Conservation (phyloP, 2,329 filamentous ascomycete species). For the Neofusicoccum sp. region DNA sequence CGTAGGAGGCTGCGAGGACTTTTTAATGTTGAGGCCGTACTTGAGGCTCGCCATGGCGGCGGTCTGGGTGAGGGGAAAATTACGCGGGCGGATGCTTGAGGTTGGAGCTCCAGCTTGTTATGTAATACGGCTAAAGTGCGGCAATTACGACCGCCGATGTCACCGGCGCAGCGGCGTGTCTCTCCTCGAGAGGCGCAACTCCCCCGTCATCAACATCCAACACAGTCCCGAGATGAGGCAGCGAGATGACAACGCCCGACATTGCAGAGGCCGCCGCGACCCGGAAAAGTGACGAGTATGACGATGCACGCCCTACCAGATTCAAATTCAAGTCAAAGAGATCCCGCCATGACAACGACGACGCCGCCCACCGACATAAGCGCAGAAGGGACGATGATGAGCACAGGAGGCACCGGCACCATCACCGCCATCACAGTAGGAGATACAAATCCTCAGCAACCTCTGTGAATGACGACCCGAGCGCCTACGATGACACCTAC, state of each 20-base stretch:
- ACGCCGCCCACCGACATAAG: conserved; percentile 4
- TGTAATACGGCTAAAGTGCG: conserved; percentile 7
- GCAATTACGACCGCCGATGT: not conserved
- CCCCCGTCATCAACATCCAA: conserved; percentile 23
- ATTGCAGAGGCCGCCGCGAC: not conserved
- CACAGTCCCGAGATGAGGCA: conserved; percentile 19
- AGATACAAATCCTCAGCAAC: conserved; percentile 18
- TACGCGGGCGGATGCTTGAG: not conserved
- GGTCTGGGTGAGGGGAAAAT: not conserved
- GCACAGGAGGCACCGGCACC: not conserved
- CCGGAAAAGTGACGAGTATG: conserved; percentile 28
- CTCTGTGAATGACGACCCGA: conserved; percentile 33
- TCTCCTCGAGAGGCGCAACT: not conserved
- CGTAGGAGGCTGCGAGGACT: conserved; percentile 48
- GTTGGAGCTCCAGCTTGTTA: not conserved
- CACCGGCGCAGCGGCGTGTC: not conserved
- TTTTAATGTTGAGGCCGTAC: conserved; percentile 63
- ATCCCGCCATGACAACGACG: conserved; percentile 28
- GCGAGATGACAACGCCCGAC: conserved; percentile 4
- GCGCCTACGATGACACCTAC: conserved; percentile 44
- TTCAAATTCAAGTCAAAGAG: conserved; percentile 44
- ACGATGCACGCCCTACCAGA: conserved; percentile 33
- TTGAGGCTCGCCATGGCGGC: conserved; percentile 44
- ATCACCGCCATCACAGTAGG: conserved; percentile 19
- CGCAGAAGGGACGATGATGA: not conserved